Conservation (phyloP, 108 stramenopile species). For the Aurantiochytrium sp. region DNA sequence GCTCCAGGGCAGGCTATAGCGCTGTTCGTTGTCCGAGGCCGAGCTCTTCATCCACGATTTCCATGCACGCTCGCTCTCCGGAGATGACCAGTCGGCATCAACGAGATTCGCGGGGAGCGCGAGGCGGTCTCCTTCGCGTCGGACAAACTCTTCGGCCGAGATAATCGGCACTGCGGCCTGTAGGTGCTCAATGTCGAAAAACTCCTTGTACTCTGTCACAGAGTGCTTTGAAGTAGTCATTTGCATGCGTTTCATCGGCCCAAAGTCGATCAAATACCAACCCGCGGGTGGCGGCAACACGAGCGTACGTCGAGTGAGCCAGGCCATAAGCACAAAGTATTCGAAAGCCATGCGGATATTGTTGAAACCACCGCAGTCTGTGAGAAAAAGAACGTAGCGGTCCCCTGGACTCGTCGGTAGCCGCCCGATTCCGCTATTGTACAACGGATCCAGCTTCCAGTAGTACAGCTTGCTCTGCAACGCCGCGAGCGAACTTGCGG, state of each 20-base stretch:
- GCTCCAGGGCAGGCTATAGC: background rate
- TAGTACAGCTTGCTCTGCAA: background rate
- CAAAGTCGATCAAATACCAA: background rate
- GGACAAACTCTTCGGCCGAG: background rate
- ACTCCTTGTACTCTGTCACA: background rate
- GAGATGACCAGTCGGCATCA: background rate
- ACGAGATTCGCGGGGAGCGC: background rate
- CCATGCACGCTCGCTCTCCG: background rate
- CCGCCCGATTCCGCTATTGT: background rate
- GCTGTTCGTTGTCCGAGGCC: background rate
- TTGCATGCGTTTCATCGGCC: background rate
- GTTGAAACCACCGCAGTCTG: slow-evolving; percentile 8
- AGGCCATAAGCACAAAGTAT: slow-evolving; percentile 11
- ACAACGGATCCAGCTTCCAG: background rate
- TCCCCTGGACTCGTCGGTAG: background rate
- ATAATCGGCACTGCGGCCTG: background rate
- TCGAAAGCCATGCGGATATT: slow-evolving; percentile 17
- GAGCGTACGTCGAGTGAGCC: background rate
- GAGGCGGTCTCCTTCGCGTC: background rate
- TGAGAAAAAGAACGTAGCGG: background rate
- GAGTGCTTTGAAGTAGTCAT: background rate
- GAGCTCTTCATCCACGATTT: background rate
- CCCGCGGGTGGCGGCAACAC: slow-evolving; percentile 2
- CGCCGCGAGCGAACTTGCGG: background rate
- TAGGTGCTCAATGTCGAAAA: slow-evolving; percentile 11